Conservation (phyloP, 306 rosid species). For the Prunus dulcis region DNA sequence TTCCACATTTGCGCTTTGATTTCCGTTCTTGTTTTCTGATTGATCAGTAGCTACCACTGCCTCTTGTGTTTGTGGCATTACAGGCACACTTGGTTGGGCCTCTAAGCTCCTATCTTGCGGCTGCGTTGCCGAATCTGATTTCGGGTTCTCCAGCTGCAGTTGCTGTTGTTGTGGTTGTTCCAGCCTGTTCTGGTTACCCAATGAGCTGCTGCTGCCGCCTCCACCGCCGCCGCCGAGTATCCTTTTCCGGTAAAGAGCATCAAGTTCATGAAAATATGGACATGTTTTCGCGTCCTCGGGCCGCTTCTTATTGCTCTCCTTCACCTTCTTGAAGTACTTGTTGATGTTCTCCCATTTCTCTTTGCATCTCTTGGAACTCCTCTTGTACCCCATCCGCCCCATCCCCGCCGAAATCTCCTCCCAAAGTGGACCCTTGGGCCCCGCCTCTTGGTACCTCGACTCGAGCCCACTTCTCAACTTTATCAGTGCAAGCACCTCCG, state of each 20-base stretch:
- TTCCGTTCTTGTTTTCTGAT: constrained; percentile 15
- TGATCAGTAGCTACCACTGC: neutral
- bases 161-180: constrained; percentile 5
- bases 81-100: neutral
- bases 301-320: constrained; percentile 35
- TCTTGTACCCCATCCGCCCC: constrained; percentile 35
- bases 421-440: constrained; percentile 54
- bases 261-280: constrained; percentile 39
- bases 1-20: neutral
- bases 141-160: constrained; percentile 1
- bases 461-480: constrained; percentile 43
- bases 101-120: too few relatives aligned
- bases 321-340: constrained; percentile 42
- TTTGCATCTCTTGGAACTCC: constrained; percentile 32
- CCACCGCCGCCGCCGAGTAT: constrained; percentile 20
- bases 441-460: constrained; percentile 36
- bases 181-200: constrained; percentile 6
- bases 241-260: constrained; percentile 32
- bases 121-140: neutral
- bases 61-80: neutral
- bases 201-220: constrained; percentile 15
- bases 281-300: constrained; percentile 42
- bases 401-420: constrained; percentile 38
- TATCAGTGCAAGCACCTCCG: constrained; percentile 40
- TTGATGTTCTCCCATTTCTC: constrained; percentile 46